phyloP scores from a whole-genome alignment of 1,284 basidiomycete genomes.

The Athelia sp. region DNA sequence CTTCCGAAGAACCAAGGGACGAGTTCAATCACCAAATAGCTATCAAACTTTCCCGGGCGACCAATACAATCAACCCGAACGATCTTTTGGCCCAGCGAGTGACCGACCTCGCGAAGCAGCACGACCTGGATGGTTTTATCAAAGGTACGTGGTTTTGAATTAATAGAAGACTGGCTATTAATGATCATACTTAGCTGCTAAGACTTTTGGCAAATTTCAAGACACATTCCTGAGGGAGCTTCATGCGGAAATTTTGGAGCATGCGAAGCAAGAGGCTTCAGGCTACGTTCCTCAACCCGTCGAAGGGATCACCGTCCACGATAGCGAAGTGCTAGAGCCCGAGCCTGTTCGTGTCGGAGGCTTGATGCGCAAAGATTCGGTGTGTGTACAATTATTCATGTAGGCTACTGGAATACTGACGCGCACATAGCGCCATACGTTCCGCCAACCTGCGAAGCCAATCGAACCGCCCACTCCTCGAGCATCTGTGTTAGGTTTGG shows the following conservation, averaged over 20 bases:
- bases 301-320: constrained; percentile 74
- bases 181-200: constrained; percentile 48
- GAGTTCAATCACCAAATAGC: constrained; percentile 75
- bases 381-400: constrained; percentile 30
- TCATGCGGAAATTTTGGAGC: constrained; percentile 43
- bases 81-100: constrained; percentile 76
- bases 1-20: constrained; percentile 20
- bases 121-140: constrained; percentile 60
- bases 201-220: constrained; percentile 83
- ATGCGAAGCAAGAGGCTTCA: constrained; percentile 60
- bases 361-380: constrained; percentile 61
- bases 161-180: background rate
- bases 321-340: constrained; percentile 77
- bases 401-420: background rate
- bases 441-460: constrained; percentile 67
- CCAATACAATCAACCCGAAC: constrained; percentile 81
- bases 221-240: constrained; percentile 55
- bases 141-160: constrained; percentile 33
- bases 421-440: constrained; percentile 60
- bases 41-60: constrained; percentile 73
- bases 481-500: constrained; percentile 78
- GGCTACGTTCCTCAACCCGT: constrained; percentile 51
- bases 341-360: constrained; percentile 76
- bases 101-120: constrained; percentile 74
- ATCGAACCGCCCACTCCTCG: constrained; percentile 71